Evolutionary conservation across 2,329 filamentous ascomycete species (phyloP).

Genomic region (Penicillium sp.): DNA sequence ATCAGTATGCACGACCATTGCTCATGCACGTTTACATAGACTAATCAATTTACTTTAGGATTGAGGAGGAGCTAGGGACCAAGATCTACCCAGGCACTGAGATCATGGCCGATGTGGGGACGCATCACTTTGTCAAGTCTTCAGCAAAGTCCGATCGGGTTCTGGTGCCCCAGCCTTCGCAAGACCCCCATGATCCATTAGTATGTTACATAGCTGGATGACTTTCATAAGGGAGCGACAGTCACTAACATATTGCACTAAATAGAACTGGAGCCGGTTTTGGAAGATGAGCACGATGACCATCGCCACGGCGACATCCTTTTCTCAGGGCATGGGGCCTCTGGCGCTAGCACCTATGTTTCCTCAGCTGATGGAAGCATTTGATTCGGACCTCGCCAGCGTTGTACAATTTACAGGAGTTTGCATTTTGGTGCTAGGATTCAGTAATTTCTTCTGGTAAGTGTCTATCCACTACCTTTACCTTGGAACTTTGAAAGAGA

Average conservation of each 20-base stretch:
- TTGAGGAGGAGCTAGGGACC: conserved; percentile 54
- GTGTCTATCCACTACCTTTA: too few relatives aligned
- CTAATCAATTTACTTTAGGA: too few relatives aligned
- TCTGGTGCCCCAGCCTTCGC: conserved; percentile 53
- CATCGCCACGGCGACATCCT: conserved; percentile 49
- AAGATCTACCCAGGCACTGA: conserved; percentile 59
- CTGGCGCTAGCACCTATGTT: conserved; percentile 61
- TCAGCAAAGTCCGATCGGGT: conserved; percentile 43
- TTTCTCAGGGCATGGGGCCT: conserved; percentile 56
- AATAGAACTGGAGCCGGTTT: conserved; percentile 47
- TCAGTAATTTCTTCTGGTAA: conserved; percentile 61
- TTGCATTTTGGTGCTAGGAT: conserved; percentile 58
- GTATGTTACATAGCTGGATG: too few relatives aligned
- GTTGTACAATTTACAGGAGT: conserved; percentile 59
- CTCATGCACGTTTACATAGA: too few relatives aligned
- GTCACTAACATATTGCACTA: too few relatives aligned
- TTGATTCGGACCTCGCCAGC: conserved; percentile 52
- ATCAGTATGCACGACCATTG: too few relatives aligned
- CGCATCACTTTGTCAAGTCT: conserved; percentile 63
- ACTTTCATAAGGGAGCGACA: too few relatives aligned
- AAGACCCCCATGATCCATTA: conserved; percentile 46
- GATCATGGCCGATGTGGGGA: conserved; percentile 61
- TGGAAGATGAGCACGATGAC: conserved; percentile 54
- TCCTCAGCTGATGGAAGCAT: conserved; percentile 56
- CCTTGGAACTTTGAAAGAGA: too few relatives aligned